Evolutionary conservation across 805 yeast species (phyloP), one percentile per base, ranked within the genome.

Genomic region (Monosporozyma siamensis): DNA sequence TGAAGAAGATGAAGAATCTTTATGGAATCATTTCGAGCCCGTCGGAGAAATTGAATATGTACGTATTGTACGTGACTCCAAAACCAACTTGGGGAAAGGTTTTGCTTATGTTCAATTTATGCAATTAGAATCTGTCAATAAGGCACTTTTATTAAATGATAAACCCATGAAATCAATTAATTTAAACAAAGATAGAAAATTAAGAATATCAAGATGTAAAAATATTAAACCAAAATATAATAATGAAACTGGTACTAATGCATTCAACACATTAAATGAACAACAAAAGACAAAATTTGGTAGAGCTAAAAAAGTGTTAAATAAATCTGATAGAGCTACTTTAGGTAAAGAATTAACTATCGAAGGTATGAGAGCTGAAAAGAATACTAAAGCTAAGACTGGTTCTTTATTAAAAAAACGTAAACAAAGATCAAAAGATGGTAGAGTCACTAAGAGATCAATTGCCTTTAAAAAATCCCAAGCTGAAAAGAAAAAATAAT

Each of bases 11-110:
- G 99, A 92, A 63, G 98, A 92, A 61, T 72, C 78, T 26, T 68
- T 92, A 27, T 92, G 95, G 95, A 72, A 69, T 42, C 86, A 81
- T 60, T 92, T 92, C 66, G 70, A 69, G 47, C 62, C 54, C 2
- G 70, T 79, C 48, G 86, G 85, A 22, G 80, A 75, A 22, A 82
- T 92, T 42, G 95, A 88, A 60, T 81, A 83, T 48, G 96, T 92
- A 25, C 77, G 99, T 62, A 74, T 92, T 38, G 75, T 92, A 26
- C 78, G 99, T 59, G 99, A 92, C 60, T 67, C 95, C 14, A 86
- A 86, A 66, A 90, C 97, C 18, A 90, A 92, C 55, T 70, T 90
- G 45, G 99, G 98, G 49, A 92, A 92, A 66, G 99, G 99, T 5
- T 89, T 92, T 67, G 98, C 95, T 5, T 85, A 89, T 59, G 88